These are phyloP conservation scores for Alternaria triticina DNA, from an alignment of 2,329 filamentous ascomycete species.

Conservation along the genomic window DNA sequence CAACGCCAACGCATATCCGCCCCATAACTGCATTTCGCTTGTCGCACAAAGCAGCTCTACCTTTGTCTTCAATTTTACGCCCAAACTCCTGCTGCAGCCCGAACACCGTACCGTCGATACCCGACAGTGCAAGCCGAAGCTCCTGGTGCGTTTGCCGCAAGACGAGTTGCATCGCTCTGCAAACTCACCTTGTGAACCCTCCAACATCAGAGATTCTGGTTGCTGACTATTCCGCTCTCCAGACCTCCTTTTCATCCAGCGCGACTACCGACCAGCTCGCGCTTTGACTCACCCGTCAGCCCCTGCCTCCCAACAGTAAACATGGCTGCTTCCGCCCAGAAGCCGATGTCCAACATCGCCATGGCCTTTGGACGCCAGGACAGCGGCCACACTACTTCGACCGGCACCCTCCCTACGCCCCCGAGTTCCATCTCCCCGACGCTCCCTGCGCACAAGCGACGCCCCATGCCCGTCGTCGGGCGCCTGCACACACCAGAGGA, in stretches of 20 bases:
- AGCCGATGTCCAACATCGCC: conserved; percentile 51
- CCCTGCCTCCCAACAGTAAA: conserved; percentile 23
- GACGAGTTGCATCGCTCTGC: background rate
- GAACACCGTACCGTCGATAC: background rate
- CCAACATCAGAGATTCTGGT: background rate
- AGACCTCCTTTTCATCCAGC: conserved; percentile 9
- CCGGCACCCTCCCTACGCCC: conserved; percentile 76
- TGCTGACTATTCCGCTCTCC: background rate
- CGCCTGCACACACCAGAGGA: conserved; percentile 54
- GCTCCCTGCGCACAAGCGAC: conserved; percentile 80
- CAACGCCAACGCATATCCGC: conserved; percentile 21
- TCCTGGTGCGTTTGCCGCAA: conserved; percentile 11
- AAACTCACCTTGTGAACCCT: background rate
- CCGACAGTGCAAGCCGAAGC: conserved; percentile 5
- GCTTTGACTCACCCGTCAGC: conserved; percentile 40
- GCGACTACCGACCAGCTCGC: conserved; percentile 21
- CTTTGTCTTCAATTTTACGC: conserved; percentile 21
- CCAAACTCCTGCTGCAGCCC: conserved; percentile 1
- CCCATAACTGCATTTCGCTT: conserved; percentile 21
- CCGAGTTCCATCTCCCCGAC: conserved; percentile 94
- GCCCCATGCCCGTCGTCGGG: conserved; percentile 56
- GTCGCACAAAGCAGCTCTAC: conserved; percentile 26
- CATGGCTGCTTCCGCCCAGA: conserved; percentile 46
- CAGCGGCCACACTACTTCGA: conserved; percentile 29
- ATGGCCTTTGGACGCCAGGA: conserved; percentile 46